Conservation (phyloP, 2,329 filamentous ascomycete species). For the Talaromyces sp. region DNA sequence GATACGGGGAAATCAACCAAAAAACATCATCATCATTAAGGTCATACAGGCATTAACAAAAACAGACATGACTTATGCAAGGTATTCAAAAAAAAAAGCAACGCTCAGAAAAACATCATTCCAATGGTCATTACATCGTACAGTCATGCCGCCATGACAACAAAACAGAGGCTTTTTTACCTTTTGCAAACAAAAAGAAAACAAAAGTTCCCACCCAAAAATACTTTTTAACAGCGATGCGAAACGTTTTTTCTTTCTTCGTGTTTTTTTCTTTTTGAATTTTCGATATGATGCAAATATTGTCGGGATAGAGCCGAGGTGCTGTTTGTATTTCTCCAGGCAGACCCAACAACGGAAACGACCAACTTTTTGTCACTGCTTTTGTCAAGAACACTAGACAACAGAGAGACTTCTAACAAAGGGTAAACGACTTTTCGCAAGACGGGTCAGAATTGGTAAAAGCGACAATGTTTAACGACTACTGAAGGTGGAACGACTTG, state of each 20-base stretch:
- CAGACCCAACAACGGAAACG: slow-evolving; percentile 14
- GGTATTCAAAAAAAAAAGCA: slow-evolving; percentile 2
- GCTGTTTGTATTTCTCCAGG: slow-evolving; percentile 10
- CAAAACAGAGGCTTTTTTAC: neutral
- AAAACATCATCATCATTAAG: slow-evolving; percentile 10
- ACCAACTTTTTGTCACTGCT: slow-evolving; percentile 12
- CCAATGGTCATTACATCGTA: slow-evolving; percentile 31
- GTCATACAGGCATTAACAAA: slow-evolving; percentile 13
- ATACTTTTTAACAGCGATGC: neutral
- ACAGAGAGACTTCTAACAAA: neutral
- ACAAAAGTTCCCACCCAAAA: slow-evolving; percentile 18
- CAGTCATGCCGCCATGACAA: slow-evolving; percentile 28
- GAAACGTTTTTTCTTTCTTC: slow-evolving; percentile 12
- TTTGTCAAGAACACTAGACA: neutral
- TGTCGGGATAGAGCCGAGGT: slow-evolving; percentile 2
- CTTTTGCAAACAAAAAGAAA: slow-evolving; percentile 12
- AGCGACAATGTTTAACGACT: slow-evolving; percentile 13
- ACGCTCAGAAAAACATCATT: slow-evolving; percentile 17
- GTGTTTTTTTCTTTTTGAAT: slow-evolving; percentile 12
- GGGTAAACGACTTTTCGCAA: neutral
- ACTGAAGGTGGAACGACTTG: slow-evolving; percentile 35
- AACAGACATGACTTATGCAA: slow-evolving; percentile 11
- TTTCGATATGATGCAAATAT: neutral
- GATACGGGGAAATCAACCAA: neutral
- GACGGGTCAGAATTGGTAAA: neutral